These are phyloP conservation scores for Beauveria medogensis DNA, from an alignment of 2,329 filamentous ascomycete genomes.

Conservation along the genomic window DNA sequence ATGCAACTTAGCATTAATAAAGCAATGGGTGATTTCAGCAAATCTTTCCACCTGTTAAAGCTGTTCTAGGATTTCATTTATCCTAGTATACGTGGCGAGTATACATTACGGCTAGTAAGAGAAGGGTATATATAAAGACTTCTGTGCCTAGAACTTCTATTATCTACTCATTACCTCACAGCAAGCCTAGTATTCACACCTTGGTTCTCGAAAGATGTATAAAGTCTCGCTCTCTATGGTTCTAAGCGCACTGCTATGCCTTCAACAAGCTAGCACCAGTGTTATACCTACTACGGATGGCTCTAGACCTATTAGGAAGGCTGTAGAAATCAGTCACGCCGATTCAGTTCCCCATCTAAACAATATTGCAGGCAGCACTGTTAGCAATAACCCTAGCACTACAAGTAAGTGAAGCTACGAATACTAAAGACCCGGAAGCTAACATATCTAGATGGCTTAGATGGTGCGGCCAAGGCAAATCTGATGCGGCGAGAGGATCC, in stretches of 20 bases:
- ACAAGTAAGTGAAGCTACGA: neutral
- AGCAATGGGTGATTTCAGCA: neutral
- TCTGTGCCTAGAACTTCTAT: neutral
- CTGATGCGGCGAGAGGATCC: neutral
- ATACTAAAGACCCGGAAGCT: neutral
- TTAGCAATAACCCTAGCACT: neutral
- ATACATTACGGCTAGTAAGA: neutral
- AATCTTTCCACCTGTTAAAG: neutral
- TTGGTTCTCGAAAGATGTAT: neutral
- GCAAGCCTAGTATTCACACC: neutral
- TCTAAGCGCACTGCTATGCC: neutral
- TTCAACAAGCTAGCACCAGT: neutral
- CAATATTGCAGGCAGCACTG: neutral
- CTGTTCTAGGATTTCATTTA: neutral
- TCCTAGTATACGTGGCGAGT: neutral
- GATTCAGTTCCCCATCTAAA: neutral
- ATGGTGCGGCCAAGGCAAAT: neutral
- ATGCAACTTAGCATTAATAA: neutral
- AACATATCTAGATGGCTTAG: neutral
- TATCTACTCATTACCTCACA: neutral
- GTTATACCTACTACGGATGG: neutral
- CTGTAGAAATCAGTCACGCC: neutral
- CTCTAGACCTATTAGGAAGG: neutral
- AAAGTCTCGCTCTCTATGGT: neutral
- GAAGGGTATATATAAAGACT: neutral